These are phyloP conservation scores for Daedaleopsis nitida DNA, from an alignment of 768 basidiomycete species.

Conservation along the genomic window DNA sequence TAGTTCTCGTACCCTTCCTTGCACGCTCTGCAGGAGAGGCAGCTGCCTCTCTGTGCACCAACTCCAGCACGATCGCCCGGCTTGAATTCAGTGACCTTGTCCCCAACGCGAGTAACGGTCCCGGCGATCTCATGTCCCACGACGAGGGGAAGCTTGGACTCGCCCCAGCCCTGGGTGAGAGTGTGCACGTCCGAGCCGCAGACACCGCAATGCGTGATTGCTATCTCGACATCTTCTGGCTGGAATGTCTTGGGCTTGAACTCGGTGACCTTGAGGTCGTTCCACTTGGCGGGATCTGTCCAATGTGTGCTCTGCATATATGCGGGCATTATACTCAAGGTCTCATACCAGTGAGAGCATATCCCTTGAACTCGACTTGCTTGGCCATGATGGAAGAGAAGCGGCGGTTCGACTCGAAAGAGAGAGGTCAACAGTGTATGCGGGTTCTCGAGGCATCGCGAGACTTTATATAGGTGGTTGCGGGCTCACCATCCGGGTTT, in stretches of 20 bases:
- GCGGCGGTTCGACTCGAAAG: too few species aligned
- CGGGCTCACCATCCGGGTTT: too few species aligned
- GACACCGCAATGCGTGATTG: constrained; percentile 50
- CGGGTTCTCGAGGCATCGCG: too few species aligned
- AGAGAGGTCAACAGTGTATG: too few species aligned
- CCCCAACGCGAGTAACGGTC: constrained; percentile 51
- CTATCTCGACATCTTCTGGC: constrained; percentile 58
- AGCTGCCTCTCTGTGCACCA: constrained; percentile 52
- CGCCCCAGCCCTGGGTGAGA: constrained; percentile 42
- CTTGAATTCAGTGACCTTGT: constrained; percentile 50
- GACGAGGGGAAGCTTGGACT: constrained; percentile 30
- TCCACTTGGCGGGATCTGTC: constrained; percentile 35
- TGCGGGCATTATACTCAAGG: too few species aligned
- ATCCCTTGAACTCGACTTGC: too few species aligned
- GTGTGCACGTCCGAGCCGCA: constrained; percentile 58
- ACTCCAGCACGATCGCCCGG: constrained; percentile 59
- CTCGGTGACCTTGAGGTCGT: constrained; percentile 44
- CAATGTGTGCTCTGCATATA: too few species aligned
- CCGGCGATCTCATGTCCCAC: constrained; percentile 58
- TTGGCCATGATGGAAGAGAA: too few species aligned
- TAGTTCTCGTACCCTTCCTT: constrained; percentile 57
- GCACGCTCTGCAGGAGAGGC: constrained; percentile 51
- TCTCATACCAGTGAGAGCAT: too few species aligned
- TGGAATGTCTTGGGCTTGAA: constrained; percentile 55
- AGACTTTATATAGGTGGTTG: too few species aligned